phyloP scores from a whole-genome alignment of 2,329 filamentous ascomycete genomes.

The Furcasterigmium sp. region DNA sequence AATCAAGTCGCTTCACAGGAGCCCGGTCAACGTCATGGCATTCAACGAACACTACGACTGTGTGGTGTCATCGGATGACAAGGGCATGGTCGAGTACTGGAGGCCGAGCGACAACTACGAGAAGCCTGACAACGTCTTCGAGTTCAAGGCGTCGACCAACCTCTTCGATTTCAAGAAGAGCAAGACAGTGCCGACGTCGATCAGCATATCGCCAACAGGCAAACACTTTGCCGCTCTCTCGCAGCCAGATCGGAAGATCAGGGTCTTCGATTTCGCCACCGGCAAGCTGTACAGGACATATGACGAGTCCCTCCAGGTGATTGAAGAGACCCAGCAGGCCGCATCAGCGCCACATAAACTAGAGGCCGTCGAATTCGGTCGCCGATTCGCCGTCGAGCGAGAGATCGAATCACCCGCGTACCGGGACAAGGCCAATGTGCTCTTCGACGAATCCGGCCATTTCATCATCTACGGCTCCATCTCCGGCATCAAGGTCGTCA shows the following conservation, averaged over 20 bases:
- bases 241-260: conserved; percentile 87
- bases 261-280: conserved; percentile 86
- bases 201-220: conserved; percentile 82
- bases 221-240: conserved; percentile 85
- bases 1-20: conserved; percentile 74
- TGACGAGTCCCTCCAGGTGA: conserved; percentile 84
- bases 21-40: conserved; percentile 75
- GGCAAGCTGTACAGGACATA: conserved; percentile 89
- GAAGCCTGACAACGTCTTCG: conserved; percentile 87
- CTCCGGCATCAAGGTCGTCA: conserved; percentile 88
- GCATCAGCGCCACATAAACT: conserved; percentile 76
- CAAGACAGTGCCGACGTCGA: conserved; percentile 75
- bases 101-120: conserved; percentile 73
- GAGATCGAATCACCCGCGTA: conserved; percentile 71
- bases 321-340: conserved; percentile 95
- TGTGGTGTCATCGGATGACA: conserved; percentile 81
- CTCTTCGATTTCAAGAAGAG: conserved; percentile 97
- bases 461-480: conserved; percentile 95
- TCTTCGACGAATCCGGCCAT: conserved; percentile 93
- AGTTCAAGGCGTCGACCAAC: conserved; percentile 89
- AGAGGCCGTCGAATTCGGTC: conserved; percentile 87
- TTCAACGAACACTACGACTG: conserved; percentile 90
- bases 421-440: conserved; percentile 71
- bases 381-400: conserved; percentile 77
- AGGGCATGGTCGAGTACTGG: conserved; percentile 98